Percentiles rank a stretch among this genome's conserved stretches.
Evolutionary conservation across 257 asterid genomes (phyloP).

Genomic region (Paraleonurus japonicus): DNA sequence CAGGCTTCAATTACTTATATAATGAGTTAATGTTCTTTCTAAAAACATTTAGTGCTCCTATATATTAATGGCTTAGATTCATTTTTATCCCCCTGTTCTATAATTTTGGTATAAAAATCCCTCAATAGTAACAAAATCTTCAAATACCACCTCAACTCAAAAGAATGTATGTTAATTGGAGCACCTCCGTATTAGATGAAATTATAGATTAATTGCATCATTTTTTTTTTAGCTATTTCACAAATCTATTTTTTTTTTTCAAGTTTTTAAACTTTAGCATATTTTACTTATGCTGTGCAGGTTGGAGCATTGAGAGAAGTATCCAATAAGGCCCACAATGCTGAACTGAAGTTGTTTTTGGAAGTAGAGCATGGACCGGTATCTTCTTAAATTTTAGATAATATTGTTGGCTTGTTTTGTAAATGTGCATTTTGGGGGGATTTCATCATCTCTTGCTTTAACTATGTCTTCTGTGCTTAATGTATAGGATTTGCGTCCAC

Average conservation of each 20-base stretch:
- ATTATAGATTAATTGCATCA: neutral
- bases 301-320: slow-evolving; percentile 91
- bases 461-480: slow-evolving; percentile 6
- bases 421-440: slow-evolving; percentile 5
- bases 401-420: slow-evolving; percentile 9
- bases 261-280: neutral
- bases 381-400: slow-evolving; percentile 19
- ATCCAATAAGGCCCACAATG: slow-evolving; percentile 72
- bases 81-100: neutral
- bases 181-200: neutral
- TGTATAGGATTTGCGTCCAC: slow-evolving; percentile 59
- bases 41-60: neutral
- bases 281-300: slow-evolving; percentile 42
- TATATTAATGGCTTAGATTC: neutral
- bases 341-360: slow-evolving; percentile 83
- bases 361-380: slow-evolving; percentile 83
- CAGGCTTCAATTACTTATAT: neutral
- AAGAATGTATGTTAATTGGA: neutral
- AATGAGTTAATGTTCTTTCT: slow-evolving; percentile 10
- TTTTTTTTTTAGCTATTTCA: neutral
- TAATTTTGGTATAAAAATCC: neutral
- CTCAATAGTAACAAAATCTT: neutral
- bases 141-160: neutral
- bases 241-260: neutral
- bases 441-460: slow-evolving; percentile 13